phyloP scores from a whole-genome alignment of 2,329 filamentous ascomycete species.

The Exserohilum rostratum region DNA sequence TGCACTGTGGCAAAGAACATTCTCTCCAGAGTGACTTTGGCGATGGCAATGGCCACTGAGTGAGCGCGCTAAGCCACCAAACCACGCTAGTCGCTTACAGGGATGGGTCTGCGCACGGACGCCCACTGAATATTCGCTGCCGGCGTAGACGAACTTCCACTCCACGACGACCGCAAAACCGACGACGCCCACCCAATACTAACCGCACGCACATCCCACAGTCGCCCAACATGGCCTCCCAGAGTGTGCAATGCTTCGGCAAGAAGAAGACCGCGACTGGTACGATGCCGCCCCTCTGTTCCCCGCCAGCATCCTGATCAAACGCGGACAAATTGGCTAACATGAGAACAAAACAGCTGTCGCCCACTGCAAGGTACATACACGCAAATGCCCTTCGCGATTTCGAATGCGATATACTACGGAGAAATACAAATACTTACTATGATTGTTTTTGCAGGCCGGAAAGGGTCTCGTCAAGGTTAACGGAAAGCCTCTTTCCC shows the following conservation, averaged over 20 bases:
- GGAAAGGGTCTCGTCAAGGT: slow-evolving; percentile 95
- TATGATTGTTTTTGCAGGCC: slow-evolving; percentile 57
- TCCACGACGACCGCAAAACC: slow-evolving; percentile 30
- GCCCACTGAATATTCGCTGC: slow-evolving; percentile 29
- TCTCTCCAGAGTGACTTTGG: background rate
- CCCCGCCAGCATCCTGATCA: slow-evolving; percentile 3
- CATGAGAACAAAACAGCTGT: slow-evolving; percentile 66
- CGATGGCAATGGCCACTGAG: background rate
- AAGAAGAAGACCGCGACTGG: slow-evolving; percentile 70
- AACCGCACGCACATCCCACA: slow-evolving; percentile 43
- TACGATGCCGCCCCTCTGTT: slow-evolving; percentile 27
- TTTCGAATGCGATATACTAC: slow-evolving; percentile 26
- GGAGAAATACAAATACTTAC: slow-evolving; percentile 38
- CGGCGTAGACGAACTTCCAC: slow-evolving; percentile 27
- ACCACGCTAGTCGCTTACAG: slow-evolving; percentile 18
- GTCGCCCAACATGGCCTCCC: slow-evolving; percentile 50
- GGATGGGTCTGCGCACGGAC: slow-evolving; percentile 18
- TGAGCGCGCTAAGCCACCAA: background rate
- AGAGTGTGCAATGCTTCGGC: slow-evolving; percentile 88
- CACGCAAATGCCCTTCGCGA: slow-evolving; percentile 27
- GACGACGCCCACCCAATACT: slow-evolving; percentile 34
- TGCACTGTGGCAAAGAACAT: background rate
- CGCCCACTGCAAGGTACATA: slow-evolving; percentile 86
- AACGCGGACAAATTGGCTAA: slow-evolving; percentile 45
- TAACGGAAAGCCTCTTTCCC: slow-evolving; percentile 93